Percentiles rank a stretch among this genome's conserved stretches.
These are phyloP conservation scores for Sistotremastrum suecicum DNA, from an alignment of 768 basidiomycete species.

Conservation along the genomic window DNA sequence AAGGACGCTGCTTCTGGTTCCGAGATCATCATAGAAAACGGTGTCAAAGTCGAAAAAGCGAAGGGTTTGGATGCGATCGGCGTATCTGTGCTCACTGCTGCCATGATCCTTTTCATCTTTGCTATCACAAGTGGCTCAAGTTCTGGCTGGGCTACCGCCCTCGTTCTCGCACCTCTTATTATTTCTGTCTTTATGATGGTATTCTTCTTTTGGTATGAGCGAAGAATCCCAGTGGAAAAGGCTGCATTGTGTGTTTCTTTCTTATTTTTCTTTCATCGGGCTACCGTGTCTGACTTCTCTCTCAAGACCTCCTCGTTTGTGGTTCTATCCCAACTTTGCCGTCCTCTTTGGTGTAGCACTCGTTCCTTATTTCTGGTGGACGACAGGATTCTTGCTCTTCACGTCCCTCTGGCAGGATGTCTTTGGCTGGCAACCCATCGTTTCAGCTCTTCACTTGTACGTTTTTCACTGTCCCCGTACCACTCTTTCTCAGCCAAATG, in stretches of 20 bases:
- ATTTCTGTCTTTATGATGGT: conserved; percentile 26
- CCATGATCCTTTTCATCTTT: conserved; percentile 21
- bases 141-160: conserved; percentile 32
- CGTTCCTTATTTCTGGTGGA: conserved; percentile 32
- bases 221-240: conserved; percentile 20
- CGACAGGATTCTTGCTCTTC: conserved; percentile 19
- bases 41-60: neutral
- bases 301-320: conserved; percentile 29
- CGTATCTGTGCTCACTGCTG: conserved; percentile 6
- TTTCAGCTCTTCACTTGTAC: conserved; percentile 24
- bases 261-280: no score
- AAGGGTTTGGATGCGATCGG: neutral
- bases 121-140: conserved; percentile 31
- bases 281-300: no score
- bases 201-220: conserved; percentile 40
- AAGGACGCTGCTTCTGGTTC: conserved; percentile 1
- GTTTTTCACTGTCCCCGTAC: conserved; percentile 5
- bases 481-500: neutral
- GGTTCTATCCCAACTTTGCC: conserved; percentile 27
- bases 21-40: no score
- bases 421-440: conserved; percentile 28
- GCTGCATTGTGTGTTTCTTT: conserved; percentile 26
- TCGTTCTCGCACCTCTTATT: conserved; percentile 31
- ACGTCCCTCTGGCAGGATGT: conserved; percentile 27
- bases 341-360: conserved; percentile 25